A percentile compares a stretch with the other conserved stretches of the same genome.
Conservation (phyloP, 2,329 filamentous ascomycete species). For the Truncatella angustata region DNA sequence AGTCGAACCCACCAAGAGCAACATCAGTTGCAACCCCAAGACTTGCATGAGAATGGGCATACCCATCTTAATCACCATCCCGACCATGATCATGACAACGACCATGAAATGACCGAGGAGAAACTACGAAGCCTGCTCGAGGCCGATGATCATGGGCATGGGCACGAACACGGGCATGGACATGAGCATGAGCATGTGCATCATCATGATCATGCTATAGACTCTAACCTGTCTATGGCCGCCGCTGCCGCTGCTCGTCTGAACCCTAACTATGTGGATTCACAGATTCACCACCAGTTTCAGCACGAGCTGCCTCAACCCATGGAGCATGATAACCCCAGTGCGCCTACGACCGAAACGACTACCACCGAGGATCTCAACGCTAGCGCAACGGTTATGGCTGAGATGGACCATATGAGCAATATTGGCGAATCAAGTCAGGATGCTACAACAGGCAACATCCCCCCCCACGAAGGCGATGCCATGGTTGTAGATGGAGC, state of each 20-base stretch:
- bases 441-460: neutral
- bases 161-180: too few species aligned
- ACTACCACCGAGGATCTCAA: neutral
- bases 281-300: conserved; percentile 33
- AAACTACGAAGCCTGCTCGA: conserved; percentile 46
- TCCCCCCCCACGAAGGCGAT: neutral
- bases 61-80: too few species aligned
- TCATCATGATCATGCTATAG: conserved; percentile 34
- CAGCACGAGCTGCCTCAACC: neutral
- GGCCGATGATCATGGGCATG: conserved; percentile 21
- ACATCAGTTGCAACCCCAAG: conserved; percentile 4
- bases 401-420: neutral
- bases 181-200: too few species aligned
- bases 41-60: neutral
- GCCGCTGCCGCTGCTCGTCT: conserved; percentile 56
- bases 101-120: conserved; percentile 43
- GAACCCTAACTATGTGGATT: conserved; percentile 53
- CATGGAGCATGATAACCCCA: neutral
- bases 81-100: conserved; percentile 9
- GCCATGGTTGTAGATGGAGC: neutral
- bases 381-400: neutral
- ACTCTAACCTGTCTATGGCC: conserved; percentile 53
- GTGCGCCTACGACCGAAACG: neutral
- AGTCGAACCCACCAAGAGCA: conserved; percentile 12
- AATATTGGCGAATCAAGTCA: neutral